Base-by-base conservation (phyloP, 352 stramenopile genomes). In the Pythium graminicola region DNA sequence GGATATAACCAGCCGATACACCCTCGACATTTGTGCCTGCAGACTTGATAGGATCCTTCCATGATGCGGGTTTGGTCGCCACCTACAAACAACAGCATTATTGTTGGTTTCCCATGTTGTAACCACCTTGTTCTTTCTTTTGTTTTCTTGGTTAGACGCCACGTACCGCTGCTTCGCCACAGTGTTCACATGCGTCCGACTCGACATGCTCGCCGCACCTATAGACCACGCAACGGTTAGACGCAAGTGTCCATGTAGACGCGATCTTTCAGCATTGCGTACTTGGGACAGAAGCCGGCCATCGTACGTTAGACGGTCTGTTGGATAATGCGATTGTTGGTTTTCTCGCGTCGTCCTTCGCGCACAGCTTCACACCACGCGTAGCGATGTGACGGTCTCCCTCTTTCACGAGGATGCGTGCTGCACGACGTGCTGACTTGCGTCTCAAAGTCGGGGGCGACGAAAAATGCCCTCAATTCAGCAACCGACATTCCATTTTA, bases 251-350 rank as follows among this genome's bases (percentile, higher is more conserved):
- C 13, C 29, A 13, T 13, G 29, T 13, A 35, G 29, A 7, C 29
- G 29, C 13, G 29, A 35, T 13, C 28, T 6, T n/a, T 26, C 23
- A 17, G 19, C 45, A 6, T 6, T 23, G 16, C 40, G 17, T 22
- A 89, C 77, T 73, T 85, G 50, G 75, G 63, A 50, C 79, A 89
- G 50, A 89, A 86, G 50, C 64, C 69, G 47, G 78, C 73, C 78
- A 89, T 89, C 19, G 28, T 53, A 17, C 16, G 1, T 29, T 24
- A 4, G 8, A 6, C 11, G 42, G 14, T 35, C 13, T 7, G 29
- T 35, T 13, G 13, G 29, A 35, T 13, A 20, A 7, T 23, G 39
- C 31, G 40, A 13, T 19, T 19, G 22, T 11, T 19, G 9, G 35
- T 50, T 28, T 1, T 19, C n/a, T 23, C 13, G 3, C 31, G 26